Conservation (phyloP, 2,329 filamentous ascomycete species). For the Dothideomycetes sp. region DNA sequence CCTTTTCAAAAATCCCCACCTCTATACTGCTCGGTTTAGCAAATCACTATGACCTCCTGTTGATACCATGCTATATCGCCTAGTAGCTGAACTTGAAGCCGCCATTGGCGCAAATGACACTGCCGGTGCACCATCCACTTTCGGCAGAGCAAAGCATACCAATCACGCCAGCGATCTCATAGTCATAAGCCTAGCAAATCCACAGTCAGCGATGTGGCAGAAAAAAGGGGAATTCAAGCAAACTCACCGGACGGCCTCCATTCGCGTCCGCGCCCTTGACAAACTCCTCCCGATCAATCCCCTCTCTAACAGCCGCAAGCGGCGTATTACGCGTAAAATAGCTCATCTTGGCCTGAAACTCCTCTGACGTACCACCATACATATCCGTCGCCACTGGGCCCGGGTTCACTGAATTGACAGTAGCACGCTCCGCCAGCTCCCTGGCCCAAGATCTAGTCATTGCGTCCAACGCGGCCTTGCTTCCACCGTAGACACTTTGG, state of each 20-base stretch:
- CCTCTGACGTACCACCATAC: conserved; percentile 45
- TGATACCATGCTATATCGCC: not conserved
- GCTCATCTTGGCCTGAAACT: conserved; percentile 48
- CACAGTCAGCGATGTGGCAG: conserved; percentile 15
- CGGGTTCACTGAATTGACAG: conserved; percentile 56
- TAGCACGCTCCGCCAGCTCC: conserved; percentile 49
- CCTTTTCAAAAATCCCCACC: no score
- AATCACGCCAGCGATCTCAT: conserved; percentile 65
- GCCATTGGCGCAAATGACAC: conserved; percentile 70
- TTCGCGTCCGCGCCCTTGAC: conserved; percentile 27
- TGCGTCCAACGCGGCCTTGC: conserved; percentile 55
- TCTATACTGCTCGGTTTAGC: no score
- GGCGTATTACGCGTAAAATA: conserved; percentile 55
- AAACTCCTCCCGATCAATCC: conserved; percentile 50
- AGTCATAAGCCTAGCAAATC: conserved; percentile 42
- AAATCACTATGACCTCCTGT: no score
- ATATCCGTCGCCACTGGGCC: conserved; percentile 58
- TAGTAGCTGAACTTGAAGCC: conserved; percentile 51
- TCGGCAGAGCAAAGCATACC: conserved; percentile 65
- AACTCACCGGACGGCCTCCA: conserved; percentile 41
- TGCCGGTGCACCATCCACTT: conserved; percentile 64
- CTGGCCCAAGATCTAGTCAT: conserved; percentile 61
- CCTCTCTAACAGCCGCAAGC: conserved; percentile 48
- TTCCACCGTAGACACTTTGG: conserved; percentile 53
- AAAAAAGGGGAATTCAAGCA: conserved; percentile 22